phyloP scores from a whole-genome alignment of 2,329 filamentous ascomycete genomes.

The Emydomyces testavorans region DNA sequence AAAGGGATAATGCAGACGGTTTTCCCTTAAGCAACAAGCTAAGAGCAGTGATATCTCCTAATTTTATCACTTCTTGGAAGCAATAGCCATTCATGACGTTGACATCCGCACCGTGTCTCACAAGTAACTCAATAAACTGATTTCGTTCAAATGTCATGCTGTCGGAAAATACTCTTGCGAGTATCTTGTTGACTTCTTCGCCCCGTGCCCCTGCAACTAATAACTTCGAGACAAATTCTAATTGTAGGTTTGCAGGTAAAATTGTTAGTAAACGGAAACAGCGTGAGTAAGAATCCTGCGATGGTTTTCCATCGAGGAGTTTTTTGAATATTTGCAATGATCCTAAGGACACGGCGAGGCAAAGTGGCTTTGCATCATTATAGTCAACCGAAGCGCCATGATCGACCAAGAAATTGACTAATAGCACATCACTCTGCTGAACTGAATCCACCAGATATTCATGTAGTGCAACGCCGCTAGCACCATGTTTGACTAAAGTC shows the following conservation, averaged over 20 bases:
- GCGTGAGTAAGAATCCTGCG: conserved; percentile 11
- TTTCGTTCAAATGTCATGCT: conserved; percentile 12
- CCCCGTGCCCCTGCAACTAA: conserved; percentile 17
- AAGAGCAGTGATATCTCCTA: conserved; percentile 14
- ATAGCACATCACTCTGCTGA: conserved; percentile 17
- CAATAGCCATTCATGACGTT: conserved; percentile 15
- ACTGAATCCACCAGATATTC: conserved; percentile 18
- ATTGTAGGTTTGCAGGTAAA: conserved; percentile 8
- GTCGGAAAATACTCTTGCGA: conserved; percentile 9
- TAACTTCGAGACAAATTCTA: conserved; percentile 11
- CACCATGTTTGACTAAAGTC: conserved; percentile 15
- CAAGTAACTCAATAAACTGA: conserved; percentile 14
- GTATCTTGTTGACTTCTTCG: conserved; percentile 11
- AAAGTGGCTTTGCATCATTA: conserved; percentile 18
- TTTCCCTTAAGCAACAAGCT: conserved; percentile 16
- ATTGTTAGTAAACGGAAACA: conserved; percentile 14
- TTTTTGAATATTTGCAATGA: conserved; percentile 14
- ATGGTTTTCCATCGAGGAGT: conserved; percentile 15
- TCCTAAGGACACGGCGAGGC: conserved; percentile 15
- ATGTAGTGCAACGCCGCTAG: conserved; percentile 17
- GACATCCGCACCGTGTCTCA: conserved; percentile 16
- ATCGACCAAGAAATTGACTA: conserved; percentile 18
- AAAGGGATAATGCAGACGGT: conserved; percentile 14
- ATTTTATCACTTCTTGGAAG: conserved; percentile 12
- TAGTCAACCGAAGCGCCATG: conserved; percentile 21